Base-by-base conservation (phyloP, 805 yeast genomes). In the Zygosaccharomyces gambellarensis region DNA sequence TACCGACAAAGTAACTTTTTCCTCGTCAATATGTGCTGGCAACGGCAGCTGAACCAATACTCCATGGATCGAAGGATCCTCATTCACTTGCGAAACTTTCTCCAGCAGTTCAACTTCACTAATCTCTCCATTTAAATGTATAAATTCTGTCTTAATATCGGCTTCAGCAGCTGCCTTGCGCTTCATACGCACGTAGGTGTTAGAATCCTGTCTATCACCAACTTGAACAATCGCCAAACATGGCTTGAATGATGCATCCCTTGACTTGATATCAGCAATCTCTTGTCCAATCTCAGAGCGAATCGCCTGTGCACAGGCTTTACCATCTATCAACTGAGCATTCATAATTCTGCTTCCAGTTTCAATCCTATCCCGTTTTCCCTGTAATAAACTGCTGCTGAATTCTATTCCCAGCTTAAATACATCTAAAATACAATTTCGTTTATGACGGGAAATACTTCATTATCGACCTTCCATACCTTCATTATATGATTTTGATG, bases 101-200 rank as follows among this genome's bases (percentile, higher is more conserved):
- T 75, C 73, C 40, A 90, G 70, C 46, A 87, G 65, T 25, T 78
- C 82, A 29, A 71, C 74, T 69, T 90, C 85, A 9, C 82, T 54
- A 46, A 82, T 78, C 31, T 74, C 71, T 46, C 80, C 89, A 34
- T 82, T 81, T 52, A 88, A 78, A 55, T 81, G 83, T 57, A 83
- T 65, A 50, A 87, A 72, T 22, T 75, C 76, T 50, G 94, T 88
- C 32, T 71, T 72, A 49, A 94, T 85, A 50, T 85, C 83, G 28
- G 95, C 90, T 54, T 87, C 90, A 43, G 78, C 73, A 30, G 96
- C 95, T 11, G 97, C 95, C 72, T 87, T 90, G 57, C 87, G 75
- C 71, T 92, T 92, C 84, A 90, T 87, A 54, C 84, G 80, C 47
- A 92, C 97, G 70, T 92, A 92, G 9, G 96, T 87, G 11, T 87